Conservation (phyloP, 1,284 basidiomycete genomes). For the Pyrrhoderma noxium region DNA sequence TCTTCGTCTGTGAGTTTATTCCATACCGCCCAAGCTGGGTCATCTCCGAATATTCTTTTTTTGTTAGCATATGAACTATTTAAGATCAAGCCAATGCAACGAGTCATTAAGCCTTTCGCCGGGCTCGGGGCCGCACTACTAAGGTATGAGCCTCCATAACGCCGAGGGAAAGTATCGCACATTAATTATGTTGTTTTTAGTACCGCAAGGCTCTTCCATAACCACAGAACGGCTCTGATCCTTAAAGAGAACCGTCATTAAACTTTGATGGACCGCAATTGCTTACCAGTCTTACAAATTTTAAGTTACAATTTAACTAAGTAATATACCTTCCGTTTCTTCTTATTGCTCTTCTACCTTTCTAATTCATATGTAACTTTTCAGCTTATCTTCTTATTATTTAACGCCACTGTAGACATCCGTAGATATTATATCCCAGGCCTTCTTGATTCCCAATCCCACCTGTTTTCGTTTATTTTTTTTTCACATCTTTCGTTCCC, state of each 20-base stretch:
- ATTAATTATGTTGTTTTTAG: constrained; percentile 30
- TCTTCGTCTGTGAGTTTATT: constrained; percentile 69
- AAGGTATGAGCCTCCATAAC: constrained; percentile 40
- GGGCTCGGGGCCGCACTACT: constrained; percentile 63
- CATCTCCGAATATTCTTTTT: background rate
- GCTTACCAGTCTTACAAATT: background rate
- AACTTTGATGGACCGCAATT: background rate
- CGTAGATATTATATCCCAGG: too few species aligned
- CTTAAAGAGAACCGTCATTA: constrained; percentile 14
- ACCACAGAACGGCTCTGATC: constrained; percentile 47
- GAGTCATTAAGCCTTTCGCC: constrained; percentile 54
- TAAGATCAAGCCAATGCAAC: constrained; percentile 48
- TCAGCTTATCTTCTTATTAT: too few species aligned
- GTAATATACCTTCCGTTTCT: background rate
- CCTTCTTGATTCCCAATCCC: too few species aligned
- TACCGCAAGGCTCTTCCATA: constrained; percentile 62
- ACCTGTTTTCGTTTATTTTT: too few species aligned
- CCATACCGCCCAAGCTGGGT: constrained; percentile 27
- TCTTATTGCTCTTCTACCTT: background rate
- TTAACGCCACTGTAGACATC: too few species aligned
- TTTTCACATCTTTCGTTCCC: background rate
- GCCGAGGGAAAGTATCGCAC: constrained; percentile 8
- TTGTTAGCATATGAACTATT: constrained; percentile 48
- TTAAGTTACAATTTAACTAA: background rate
- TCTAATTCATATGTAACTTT: background rate